A percentile compares a stretch with the other conserved stretches of the same genome.
phyloP scores from a whole-genome alignment of 2,329 filamentous ascomycete genomes.

The Teratosphaeria epicoccoides region DNA sequence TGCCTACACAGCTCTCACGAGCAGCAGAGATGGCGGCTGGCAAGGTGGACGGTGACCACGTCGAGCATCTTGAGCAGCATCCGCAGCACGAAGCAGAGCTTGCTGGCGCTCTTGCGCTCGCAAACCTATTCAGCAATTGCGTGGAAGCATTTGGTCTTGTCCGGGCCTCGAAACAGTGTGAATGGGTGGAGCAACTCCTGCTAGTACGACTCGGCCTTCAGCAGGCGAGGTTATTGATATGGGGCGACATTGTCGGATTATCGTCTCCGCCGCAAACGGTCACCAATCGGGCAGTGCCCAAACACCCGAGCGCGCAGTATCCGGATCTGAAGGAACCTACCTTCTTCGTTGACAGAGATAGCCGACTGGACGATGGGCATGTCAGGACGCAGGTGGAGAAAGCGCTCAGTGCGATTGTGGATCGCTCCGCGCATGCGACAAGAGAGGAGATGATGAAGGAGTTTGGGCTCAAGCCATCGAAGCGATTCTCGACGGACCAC shows the following conservation, averaged over 20 bases:
- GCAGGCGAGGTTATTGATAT: constrained; percentile 38
- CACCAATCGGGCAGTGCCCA: constrained; percentile 35
- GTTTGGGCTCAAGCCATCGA: constrained; percentile 36
- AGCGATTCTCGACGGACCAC: constrained; percentile 26
- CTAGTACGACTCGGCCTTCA: constrained; percentile 36
- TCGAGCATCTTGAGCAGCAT: constrained; percentile 18
- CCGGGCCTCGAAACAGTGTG: constrained; percentile 32
- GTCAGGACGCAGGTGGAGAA: constrained; percentile 30
- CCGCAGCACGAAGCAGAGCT: constrained; percentile 24
- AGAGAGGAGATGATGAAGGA: constrained; percentile 36
- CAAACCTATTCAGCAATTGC: constrained; percentile 37
- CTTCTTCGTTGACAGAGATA: constrained; percentile 34
- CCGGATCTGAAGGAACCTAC: constrained; percentile 35
- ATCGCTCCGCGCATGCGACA: constrained; percentile 29
- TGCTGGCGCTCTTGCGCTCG: constrained; percentile 32
- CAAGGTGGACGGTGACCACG: constrained; percentile 13
- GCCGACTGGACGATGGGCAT: constrained; percentile 31
- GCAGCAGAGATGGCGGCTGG: constrained; percentile 8
- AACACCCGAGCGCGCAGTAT: constrained; percentile 33
- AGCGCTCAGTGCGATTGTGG: constrained; percentile 35
- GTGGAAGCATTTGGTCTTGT: constrained; percentile 39
- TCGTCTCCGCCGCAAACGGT: constrained; percentile 34
- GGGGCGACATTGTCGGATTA: constrained; percentile 38
- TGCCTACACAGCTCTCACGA: neutral
- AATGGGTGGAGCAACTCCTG: constrained; percentile 34